These are phyloP conservation scores for Amaranthus palmeri DNA, from an alignment of 148 eudicot genomes.

Conservation along the genomic window DNA sequence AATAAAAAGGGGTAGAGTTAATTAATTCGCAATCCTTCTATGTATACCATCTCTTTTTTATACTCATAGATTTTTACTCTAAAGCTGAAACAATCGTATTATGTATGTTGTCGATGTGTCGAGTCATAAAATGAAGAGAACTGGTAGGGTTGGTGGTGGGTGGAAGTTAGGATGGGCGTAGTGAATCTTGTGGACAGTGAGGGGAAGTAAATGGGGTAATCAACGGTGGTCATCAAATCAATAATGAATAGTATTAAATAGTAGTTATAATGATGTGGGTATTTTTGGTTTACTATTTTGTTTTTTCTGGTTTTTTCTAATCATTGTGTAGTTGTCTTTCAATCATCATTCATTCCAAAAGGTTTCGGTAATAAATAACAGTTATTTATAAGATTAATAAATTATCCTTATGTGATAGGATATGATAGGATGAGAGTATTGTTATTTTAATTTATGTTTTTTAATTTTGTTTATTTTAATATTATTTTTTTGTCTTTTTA, in stretches of 20 bases:
- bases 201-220: background rate
- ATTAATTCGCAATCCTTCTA: no score
- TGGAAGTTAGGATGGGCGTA: no score
- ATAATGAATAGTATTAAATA: background rate
- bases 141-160: background rate
- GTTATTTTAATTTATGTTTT: background rate
- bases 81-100: background rate
- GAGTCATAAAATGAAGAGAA: background rate
- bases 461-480: background rate
- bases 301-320: background rate
- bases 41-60: no score
- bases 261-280: background rate
- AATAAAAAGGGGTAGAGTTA: no score
- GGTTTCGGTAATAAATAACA: no score
- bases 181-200: background rate
- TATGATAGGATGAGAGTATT: background rate
- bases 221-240: conserved; percentile 1
- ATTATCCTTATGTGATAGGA: no score
- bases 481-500: background rate
- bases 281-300: background rate
- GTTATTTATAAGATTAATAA: no score
- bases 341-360: background rate
- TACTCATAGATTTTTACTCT: background rate
- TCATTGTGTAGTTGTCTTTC: background rate
- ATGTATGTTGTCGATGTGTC: background rate